A percentile compares a stretch with the other conserved stretches of the same genome.
Conservation (phyloP, 805 yeast genomes). For the Wickerhamia fluorescens region DNA sequence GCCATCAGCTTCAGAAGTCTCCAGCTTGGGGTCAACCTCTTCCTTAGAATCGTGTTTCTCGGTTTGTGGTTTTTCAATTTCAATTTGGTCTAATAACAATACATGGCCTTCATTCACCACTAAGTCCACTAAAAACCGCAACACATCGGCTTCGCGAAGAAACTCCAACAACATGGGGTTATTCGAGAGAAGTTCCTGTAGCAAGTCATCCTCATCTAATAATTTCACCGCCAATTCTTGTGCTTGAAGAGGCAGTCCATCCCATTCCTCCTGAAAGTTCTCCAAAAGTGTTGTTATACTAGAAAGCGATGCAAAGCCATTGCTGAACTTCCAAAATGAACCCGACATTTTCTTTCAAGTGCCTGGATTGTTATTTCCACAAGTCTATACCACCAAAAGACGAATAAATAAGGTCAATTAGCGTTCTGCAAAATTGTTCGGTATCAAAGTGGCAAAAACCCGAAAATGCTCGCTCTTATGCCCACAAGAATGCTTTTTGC, state of each 20-base stretch:
- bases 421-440: too few species aligned
- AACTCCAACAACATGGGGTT: conserved; percentile 37
- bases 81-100: not conserved
- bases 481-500: too few species aligned
- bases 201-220: conserved; percentile 36
- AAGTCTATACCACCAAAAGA: too few species aligned
- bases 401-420: too few species aligned
- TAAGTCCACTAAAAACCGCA: conserved; percentile 31
- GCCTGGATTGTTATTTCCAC: too few species aligned
- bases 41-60: conserved; percentile 1
- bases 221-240: conserved; percentile 26
- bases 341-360: conserved; percentile 42
- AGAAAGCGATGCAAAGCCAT: conserved; percentile 38
- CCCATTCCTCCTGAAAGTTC: conserved; percentile 17
- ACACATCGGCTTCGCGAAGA: conserved; percentile 30
- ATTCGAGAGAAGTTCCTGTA: conserved; percentile 37
- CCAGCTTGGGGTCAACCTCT: conserved; percentile 1
- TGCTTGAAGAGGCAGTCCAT: conserved; percentile 10
- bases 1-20: conserved; percentile 1
- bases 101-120: conserved; percentile 26
- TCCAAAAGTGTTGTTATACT: conserved; percentile 35
- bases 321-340: conserved; percentile 41
- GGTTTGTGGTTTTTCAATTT: not conserved
- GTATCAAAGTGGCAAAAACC: too few species aligned
- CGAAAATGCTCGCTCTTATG: too few species aligned